Evolutionary conservation across 2,329 filamentous ascomycete genomes (phyloP).

Genomic region (Talaromyces marneffei): DNA sequence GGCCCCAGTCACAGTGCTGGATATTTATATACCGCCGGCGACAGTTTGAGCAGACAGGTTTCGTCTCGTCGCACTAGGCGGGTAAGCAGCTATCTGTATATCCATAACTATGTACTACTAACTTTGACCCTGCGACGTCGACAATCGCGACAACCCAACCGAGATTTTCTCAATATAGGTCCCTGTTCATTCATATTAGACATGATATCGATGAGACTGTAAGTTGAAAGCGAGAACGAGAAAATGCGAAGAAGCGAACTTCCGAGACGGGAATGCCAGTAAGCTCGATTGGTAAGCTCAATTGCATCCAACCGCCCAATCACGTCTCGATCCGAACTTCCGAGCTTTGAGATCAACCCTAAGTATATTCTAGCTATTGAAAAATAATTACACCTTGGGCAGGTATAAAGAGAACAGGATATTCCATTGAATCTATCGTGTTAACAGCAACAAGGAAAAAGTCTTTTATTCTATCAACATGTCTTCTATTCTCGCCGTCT

Average conservation of each 20-base stretch:
- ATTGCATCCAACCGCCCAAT: background rate
- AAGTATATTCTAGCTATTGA: background rate
- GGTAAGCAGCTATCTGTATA: background rate
- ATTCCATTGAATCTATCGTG: background rate
- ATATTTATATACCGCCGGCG: background rate
- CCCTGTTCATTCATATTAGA: background rate
- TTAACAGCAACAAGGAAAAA: background rate
- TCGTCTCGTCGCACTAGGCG: background rate
- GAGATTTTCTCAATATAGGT: background rate
- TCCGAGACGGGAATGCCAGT: background rate
- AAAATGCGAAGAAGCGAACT: background rate
- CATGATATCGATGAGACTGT: too few relatives aligned
- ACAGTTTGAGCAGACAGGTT: background rate
- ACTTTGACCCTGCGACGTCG: background rate
- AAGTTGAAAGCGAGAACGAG: background rate
- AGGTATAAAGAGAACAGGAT: background rate
- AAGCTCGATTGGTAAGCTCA: background rate
- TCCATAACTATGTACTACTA: background rate
- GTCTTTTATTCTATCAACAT: background rate
- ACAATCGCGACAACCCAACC: background rate
- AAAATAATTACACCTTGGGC: background rate
- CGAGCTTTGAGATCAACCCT: background rate
- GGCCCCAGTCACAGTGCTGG: background rate
- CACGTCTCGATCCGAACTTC: background rate
- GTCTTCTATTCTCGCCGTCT: background rate